These are phyloP conservation scores for Pyrrhoderma lamaoense DNA, from an alignment of 1,284 basidiomycete species.

Conservation along the genomic window DNA sequence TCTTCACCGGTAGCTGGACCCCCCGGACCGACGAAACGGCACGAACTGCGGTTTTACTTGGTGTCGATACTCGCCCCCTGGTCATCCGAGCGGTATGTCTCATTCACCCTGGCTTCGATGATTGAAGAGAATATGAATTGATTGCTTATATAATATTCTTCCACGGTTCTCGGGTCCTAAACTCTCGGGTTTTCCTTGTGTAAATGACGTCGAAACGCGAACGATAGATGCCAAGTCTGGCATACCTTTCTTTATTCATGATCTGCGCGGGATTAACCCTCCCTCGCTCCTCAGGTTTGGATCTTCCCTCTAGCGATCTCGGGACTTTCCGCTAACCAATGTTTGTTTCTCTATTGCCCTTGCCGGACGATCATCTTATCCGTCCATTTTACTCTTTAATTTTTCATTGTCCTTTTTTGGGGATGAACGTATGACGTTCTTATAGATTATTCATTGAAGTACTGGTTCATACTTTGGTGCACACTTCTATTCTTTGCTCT, in stretches of 20 bases:
- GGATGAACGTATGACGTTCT: too few species aligned
- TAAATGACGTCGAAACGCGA: neutral
- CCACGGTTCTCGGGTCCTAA: neutral
- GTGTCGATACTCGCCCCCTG: conserved; percentile 75
- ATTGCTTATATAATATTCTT: too few species aligned
- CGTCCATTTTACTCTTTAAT: too few species aligned
- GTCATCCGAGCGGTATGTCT: conserved; percentile 71
- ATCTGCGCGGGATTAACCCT: conserved; percentile 77
- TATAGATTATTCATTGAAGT: conserved; percentile 72
- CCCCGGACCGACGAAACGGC: conserved; percentile 65
- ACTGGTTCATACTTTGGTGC: conserved; percentile 79
- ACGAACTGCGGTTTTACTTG: conserved; percentile 45
- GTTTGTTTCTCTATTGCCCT: neutral
- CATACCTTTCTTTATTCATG: conserved; percentile 82
- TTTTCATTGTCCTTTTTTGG: too few species aligned
- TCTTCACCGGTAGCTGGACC: conserved; percentile 88
- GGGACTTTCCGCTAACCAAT: neutral
- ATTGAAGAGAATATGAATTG: neutral
- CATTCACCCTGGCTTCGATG: conserved; percentile 1
- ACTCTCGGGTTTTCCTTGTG: neutral
- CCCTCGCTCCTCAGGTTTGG: conserved; percentile 76
- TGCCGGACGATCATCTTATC: neutral
- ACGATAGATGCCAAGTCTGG: conserved; percentile 74
- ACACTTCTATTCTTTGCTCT: conserved; percentile 53
- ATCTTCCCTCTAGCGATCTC: conserved; percentile 15